Percentiles rank a stretch among this genome's conserved stretches.
Evolutionary conservation across 2,329 filamentous ascomycete species (phyloP).

Genomic region (Fusarium illudens): DNA sequence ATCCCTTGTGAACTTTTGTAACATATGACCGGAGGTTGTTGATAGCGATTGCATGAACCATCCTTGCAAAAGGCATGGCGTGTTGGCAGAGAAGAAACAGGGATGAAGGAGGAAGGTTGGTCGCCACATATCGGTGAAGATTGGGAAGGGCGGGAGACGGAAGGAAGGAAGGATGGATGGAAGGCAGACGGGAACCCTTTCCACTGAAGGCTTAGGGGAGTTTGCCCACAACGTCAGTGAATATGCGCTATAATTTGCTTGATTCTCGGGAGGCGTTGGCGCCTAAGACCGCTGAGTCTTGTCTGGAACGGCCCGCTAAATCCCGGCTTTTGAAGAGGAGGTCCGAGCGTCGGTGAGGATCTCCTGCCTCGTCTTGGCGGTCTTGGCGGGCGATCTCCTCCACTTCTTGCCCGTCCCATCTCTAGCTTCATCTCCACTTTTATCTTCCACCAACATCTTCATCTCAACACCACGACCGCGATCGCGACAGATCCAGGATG

Average conservation of each 20-base stretch:
- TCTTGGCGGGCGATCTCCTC: neutral
- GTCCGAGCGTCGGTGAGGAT: neutral
- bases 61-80: neutral
- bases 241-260: neutral
- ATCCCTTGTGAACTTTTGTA: conserved; percentile 26
- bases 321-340: conserved; percentile 18
- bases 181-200: neutral
- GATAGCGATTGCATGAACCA: conserved; percentile 24
- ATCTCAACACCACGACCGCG: conserved; percentile 5
- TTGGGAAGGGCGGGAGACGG: neutral
- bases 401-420: conserved; percentile 7
- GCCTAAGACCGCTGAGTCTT: neutral
- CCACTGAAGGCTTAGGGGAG: neutral
- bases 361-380: neutral
- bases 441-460: neutral
- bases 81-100: conserved; percentile 8
- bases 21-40: conserved; percentile 7
- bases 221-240: neutral
- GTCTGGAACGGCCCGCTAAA: conserved; percentile 20
- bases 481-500: neutral
- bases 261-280: neutral
- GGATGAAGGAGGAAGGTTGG: neutral
- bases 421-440: conserved; percentile 1
- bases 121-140: neutral
- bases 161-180: neutral